Evolutionary conservation across 352 stramenopile species (phyloP), one percentile per base, ranked within the genome.

Genomic region (Pythium aristosporum): DNA sequence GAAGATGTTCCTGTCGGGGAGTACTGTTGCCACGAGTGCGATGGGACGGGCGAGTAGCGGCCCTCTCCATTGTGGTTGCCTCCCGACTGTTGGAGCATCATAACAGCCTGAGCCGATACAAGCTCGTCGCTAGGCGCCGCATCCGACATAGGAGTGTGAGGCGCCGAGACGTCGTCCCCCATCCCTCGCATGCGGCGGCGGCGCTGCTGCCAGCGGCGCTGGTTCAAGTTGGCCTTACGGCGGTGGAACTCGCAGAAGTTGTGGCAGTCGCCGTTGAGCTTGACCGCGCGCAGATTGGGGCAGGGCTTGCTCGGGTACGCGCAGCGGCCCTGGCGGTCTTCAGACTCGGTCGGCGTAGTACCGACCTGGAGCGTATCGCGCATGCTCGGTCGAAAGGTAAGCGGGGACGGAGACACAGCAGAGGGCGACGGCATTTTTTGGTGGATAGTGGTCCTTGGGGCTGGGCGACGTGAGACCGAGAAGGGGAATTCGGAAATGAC

Each of bases 211-310:
- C 73, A 66, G 7, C 65, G 69, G 20, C 68, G 69, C 58, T 80
- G 75, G 63, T 79, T 79, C 42, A 71, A 51, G 61, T 82, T 82
- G 18, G 72, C 72, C 36, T 75, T 73, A 8, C 50, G 56, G 5
- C 72, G 74, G 48, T 82, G 74, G 30, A 67, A 68, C 18, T 74
- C 57, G 39, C 74, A 82, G 20, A 82, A 68, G 23, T 67, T 66
- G 43, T 82, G 75, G 28, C 49, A 48, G 20, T 79, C 67, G 6
- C 75, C 72, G 48, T 78, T 80, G 28, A 73, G 56, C 42, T 82
- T 82, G 57, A 71, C 52, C 10, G 74, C 72, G 47, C 74, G 72
- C 15, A 65, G 51, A 41, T 76, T 74, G 8, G 37, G 36, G 47
- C 74, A 82, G 13, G 50, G 37, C 57, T 79, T 79, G 65, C 68